phyloP scores from a whole-genome alignment of 345 rosid genomes.

The Eucalyptus leucophloia region DNA sequence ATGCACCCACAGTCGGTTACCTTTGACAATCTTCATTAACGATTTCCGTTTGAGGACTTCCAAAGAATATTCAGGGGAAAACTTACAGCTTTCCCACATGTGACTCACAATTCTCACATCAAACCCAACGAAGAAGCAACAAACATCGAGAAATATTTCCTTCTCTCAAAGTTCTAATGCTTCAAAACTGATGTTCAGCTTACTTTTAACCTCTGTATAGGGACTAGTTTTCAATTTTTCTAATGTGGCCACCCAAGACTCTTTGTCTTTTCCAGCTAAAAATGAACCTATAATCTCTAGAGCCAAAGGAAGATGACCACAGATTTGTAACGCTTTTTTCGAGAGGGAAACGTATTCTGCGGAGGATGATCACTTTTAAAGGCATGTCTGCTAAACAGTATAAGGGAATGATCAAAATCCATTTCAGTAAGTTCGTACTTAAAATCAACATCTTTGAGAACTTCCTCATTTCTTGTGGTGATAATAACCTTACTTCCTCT shows the following conservation, averaged over 20 bases:
- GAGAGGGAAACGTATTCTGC: rapidly evolving
- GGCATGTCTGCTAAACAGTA: too few species aligned
- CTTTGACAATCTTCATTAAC: neutral
- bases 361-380: too few species aligned
- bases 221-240: neutral
- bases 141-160: neutral
- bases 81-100: neutral
- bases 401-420: too few species aligned
- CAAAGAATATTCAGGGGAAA: too few species aligned
- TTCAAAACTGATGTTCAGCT: rapidly evolving
- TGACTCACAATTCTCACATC: neutral
- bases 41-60: rapidly evolving
- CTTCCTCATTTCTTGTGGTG: too few species aligned
- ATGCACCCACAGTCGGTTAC: neutral
- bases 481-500: too few species aligned
- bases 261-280: rapidly evolving
- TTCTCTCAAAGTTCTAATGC: neutral
- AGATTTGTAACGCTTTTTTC: rapidly evolving
- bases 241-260: rapidly evolving
- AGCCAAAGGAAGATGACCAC: neutral
- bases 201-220: rapidly evolving
- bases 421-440: too few species aligned
- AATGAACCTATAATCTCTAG: neutral
- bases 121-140: neutral
- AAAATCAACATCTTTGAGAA: too few species aligned